Evolutionary conservation across 148 eudicot species (phyloP).

Genomic region (Simmondsia chinensis): DNA sequence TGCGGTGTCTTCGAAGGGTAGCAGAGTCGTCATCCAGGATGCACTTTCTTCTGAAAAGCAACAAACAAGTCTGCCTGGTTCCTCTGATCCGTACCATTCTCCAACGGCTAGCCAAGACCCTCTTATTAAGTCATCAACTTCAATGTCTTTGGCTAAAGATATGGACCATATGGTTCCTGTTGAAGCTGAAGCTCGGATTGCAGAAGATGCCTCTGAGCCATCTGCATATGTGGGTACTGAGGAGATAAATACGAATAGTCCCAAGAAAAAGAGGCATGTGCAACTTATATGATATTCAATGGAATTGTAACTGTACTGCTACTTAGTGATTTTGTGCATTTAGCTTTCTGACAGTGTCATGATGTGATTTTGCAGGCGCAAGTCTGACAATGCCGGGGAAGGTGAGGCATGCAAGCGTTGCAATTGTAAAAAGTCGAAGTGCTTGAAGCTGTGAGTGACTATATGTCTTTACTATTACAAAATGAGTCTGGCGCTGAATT

Average conservation of each 20-base stretch:
- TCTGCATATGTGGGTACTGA: conserved; percentile 35
- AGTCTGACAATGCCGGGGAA: conserved; percentile 19
- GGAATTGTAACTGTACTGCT: not conserved
- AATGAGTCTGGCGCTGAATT: no score
- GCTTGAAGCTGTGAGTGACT: conserved; percentile 38
- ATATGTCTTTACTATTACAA: not conserved
- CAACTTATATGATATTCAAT: not conserved
- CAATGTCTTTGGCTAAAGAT: conserved; percentile 25
- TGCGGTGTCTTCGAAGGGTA: conserved; percentile 54
- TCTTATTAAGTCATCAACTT: conserved; percentile 13
- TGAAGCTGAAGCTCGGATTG: conserved; percentile 31
- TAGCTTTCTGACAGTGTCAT: no score
- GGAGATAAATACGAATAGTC: conserved; percentile 53
- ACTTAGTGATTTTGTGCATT: not conserved
- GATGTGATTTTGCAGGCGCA: conserved; percentile 18
- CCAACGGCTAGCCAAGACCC: conserved; percentile 9
- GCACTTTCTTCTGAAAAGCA: conserved; percentile 21
- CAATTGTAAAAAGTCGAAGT: conserved; percentile 42
- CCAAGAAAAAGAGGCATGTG: conserved; percentile 75
- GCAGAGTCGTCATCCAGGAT: conserved; percentile 29
- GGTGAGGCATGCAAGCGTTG: conserved; percentile 35
- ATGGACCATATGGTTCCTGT: conserved; percentile 8
- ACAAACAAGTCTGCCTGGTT: conserved; percentile 16
- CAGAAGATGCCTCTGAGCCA: conserved; percentile 41
- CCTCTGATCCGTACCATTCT: conserved; percentile 9